Evolutionary conservation across 805 yeast genomes (phyloP).

Genomic region (Pichia rugopelliculosa): DNA sequence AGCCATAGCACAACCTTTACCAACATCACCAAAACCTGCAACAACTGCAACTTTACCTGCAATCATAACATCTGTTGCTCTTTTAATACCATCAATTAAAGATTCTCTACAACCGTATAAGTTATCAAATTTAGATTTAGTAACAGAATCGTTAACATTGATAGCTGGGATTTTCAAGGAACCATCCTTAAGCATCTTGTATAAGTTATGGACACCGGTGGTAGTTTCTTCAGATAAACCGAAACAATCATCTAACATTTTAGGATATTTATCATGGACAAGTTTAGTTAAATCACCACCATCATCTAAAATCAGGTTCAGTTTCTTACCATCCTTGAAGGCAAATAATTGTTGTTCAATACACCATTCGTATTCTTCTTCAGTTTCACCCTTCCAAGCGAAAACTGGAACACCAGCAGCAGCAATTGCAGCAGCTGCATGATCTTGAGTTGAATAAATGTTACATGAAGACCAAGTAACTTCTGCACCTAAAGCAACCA

Average conservation of each 20-base stretch:
- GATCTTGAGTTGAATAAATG: constrained; percentile 99
- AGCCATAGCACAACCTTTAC: constrained; percentile 99
- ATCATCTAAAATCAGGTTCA: constrained; percentile 95
- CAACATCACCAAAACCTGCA: constrained; percentile 99
- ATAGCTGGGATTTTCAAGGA: constrained; percentile 96
- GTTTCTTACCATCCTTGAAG: constrained; percentile 91
- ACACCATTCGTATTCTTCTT: constrained; percentile 99
- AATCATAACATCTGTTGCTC: constrained; percentile 99
- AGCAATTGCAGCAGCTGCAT: constrained; percentile 99
- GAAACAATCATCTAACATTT: constrained; percentile 88
- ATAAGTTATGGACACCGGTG: constrained; percentile 98
- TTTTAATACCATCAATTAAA: constrained; percentile 95
- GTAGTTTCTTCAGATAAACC: constrained; percentile 99
- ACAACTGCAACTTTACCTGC: constrained; percentile 99
- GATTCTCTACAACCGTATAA: constrained; percentile 99
- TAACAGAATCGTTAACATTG: constrained; percentile 97
- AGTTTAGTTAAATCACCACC: constrained; percentile 98
- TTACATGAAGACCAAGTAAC: constrained; percentile 99
- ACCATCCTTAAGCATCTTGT: constrained; percentile 88
- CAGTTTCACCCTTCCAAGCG: constrained; percentile 99
- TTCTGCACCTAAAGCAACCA: constrained; percentile 97
- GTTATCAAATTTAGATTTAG: constrained; percentile 99
- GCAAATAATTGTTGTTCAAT: constrained; percentile 98
- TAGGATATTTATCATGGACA: constrained; percentile 97
- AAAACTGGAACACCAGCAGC: constrained; percentile 98